Base-by-base conservation (phyloP, 495 filamentous ascomycete species). In the Chaetomium tenue region DNA sequence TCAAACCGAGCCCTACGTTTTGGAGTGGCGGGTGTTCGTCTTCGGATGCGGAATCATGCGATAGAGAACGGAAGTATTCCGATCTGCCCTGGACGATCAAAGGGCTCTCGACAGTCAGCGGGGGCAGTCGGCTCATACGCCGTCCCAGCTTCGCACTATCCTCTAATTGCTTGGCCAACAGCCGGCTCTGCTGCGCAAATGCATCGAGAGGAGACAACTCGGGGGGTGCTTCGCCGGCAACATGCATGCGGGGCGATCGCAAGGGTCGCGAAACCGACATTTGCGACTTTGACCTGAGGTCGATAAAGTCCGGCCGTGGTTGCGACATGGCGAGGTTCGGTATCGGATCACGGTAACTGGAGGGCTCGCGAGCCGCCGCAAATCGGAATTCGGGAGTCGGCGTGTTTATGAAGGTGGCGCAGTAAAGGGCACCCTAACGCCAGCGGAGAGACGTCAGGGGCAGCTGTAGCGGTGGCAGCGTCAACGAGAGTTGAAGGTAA, bases 181-280 rank as follows among this genome's bases (percentile, higher is more conserved):
- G 74, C 56, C 92, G 88, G 63, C 92, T 92, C 67, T 97, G 93
- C 63, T 91, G 83, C 20, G 91, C 92, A 66, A 98, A 91, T 46
- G 94, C 93, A 81, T 98, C 94, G 53, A 98, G 85, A 18, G 94
- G 94, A 2, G 94, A 98, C 55, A 97, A 84, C 37, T 92, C 89
- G 18, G 94, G 94, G 39, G 94, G 93, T 12, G 92, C 83, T 69
- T 97, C 94, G 55, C 93, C 94, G 56, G 89, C 88, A 59, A 88
- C 81, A 72, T 93, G 90, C 65, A 93, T 78, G 58, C 89, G 86
- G 48, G 90, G 89, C 4, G 89, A 91, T 58, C 81, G 80, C 7
- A 88, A 76, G 13, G 84, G 78, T 44, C 82, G 76, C 30, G 79
- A 78, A 75, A 84, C 73, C 23, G 86, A 84, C 20, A 84, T 81